A percentile compares a stretch with the other conserved stretches of the same genome.
phyloP scores from a whole-genome alignment of 176 grass and related monocot genomes.

The Tillandsia leiboldiana region DNA sequence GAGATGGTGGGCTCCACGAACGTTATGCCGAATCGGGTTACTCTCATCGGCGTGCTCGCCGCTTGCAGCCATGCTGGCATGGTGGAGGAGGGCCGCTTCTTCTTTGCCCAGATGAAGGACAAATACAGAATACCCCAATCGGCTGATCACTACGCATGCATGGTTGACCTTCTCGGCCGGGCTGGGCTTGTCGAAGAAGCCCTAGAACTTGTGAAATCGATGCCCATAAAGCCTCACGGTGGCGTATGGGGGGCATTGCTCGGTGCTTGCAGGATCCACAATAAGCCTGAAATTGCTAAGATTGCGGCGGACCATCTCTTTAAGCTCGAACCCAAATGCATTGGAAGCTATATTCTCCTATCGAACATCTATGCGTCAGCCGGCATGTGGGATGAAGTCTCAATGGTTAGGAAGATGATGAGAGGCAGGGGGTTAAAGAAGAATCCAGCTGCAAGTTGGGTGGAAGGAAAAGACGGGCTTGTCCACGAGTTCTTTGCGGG shows the following conservation, averaged over 20 bases:
- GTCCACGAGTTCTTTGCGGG: constrained; percentile 63
- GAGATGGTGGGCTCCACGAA: not conserved
- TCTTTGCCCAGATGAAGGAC: constrained; percentile 58
- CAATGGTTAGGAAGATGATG: constrained; percentile 53
- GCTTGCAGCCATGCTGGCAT: constrained; percentile 3
- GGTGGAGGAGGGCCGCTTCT: constrained; percentile 40
- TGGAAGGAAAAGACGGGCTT: constrained; percentile 49
- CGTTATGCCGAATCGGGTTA: not conserved
- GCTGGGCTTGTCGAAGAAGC: constrained; percentile 57
- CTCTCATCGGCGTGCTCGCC: not conserved
- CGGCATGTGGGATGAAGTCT: constrained; percentile 61
- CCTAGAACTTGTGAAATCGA: constrained; percentile 49
- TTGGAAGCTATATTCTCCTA: constrained; percentile 56
- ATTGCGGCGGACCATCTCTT: constrained; percentile 54
- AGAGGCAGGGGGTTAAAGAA: constrained; percentile 39
- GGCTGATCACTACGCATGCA: constrained; percentile 58
- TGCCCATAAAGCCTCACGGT: constrained; percentile 41
- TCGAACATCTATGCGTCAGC: constrained; percentile 55
- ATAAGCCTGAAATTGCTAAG: constrained; percentile 39
- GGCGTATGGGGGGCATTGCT: constrained; percentile 55
- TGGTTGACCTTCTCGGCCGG: constrained; percentile 68
- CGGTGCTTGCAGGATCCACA: constrained; percentile 55
- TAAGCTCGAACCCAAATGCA: constrained; percentile 53
- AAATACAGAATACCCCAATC: constrained; percentile 53
- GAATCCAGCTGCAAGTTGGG: constrained; percentile 58